Percentiles rank a stretch among this genome's conserved stretches.
Conservation (phyloP, 202 grass and related monocot genomes). For the Bolboschoenoplectus hybrid region DNA sequence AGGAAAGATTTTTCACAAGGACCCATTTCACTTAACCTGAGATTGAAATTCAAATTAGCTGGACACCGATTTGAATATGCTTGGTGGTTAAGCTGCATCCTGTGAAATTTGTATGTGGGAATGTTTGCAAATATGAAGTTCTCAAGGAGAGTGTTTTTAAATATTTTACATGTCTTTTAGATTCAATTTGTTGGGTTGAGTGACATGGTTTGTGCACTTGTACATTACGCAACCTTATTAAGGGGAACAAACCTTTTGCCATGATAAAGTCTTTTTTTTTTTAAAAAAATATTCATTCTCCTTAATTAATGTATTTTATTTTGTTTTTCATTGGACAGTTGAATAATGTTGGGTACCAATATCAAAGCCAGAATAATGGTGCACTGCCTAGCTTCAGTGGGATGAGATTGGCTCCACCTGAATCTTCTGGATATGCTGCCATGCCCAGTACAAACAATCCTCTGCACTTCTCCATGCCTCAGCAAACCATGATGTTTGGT, state of each 20-base stretch:
- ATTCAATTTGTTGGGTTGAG: neutral
- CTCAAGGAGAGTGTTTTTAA: neutral
- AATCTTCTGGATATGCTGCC: slow-evolving; percentile 24
- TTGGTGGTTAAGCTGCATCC: neutral
- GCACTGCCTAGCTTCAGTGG: slow-evolving; percentile 25
- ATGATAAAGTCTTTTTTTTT: neutral
- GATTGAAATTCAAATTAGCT: neutral
- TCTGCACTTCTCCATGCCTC: slow-evolving; percentile 26
- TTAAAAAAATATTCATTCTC: neutral
- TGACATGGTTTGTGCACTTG: neutral
- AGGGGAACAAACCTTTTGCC: neutral
- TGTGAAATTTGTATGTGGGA: neutral
- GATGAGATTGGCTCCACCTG: slow-evolving; percentile 31
- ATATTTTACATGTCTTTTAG: slow-evolving; percentile 6
- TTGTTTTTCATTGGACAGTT: slow-evolving; percentile 26
- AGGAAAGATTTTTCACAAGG: neutral
- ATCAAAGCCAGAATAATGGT: slow-evolving; percentile 29
- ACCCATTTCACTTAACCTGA: neutral
- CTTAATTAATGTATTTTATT: slow-evolving; percentile 3
- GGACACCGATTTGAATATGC: neutral
- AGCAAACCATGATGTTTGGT: slow-evolving; percentile 68
- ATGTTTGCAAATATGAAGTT: neutral
- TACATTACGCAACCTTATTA: neutral
- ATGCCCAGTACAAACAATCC: slow-evolving; percentile 32
- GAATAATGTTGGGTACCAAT: slow-evolving; percentile 38